Conservation (phyloP, 2,329 filamentous ascomycete species). For the Alternaria tenuissima region DNA sequence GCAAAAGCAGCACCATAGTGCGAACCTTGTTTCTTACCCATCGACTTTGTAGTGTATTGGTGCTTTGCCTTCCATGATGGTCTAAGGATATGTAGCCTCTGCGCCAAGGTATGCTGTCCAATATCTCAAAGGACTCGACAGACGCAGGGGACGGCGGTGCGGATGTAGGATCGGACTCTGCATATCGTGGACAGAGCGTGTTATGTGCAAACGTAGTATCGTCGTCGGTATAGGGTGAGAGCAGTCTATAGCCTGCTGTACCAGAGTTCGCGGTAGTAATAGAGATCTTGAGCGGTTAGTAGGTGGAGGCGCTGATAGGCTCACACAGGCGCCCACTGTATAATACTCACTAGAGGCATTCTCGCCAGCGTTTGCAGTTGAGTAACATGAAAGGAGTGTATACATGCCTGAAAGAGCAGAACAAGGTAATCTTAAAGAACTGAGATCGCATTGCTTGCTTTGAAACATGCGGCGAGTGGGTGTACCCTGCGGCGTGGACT, state of each 20-base stretch:
- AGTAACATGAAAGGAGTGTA: conserved; percentile 2
- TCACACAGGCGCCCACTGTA: conserved; percentile 24
- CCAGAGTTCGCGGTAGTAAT: conserved; percentile 25
- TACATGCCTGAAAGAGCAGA: conserved; percentile 15
- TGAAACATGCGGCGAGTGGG: conserved; percentile 38
- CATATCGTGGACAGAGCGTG: conserved; percentile 44
- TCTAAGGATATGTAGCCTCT: conserved; percentile 34
- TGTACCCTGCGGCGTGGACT: conserved; percentile 28
- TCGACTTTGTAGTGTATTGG: conserved; percentile 16
- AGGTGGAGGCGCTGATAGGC: conserved; percentile 24
- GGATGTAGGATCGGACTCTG: conserved; percentile 40
- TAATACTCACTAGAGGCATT: conserved; percentile 39
- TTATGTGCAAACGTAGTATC: conserved; percentile 32
- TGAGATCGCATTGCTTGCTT: conserved; percentile 25
- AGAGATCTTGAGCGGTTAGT: conserved; percentile 33
- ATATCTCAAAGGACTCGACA: conserved; percentile 46
- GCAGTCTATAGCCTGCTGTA: conserved; percentile 32
- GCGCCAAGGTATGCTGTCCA: conserved; percentile 45
- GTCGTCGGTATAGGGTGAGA: conserved; percentile 42
- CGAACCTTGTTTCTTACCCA: conserved; percentile 33
- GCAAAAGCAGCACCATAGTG: conserved; percentile 27
- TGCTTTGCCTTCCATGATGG: not conserved
- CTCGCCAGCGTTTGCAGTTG: conserved; percentile 14
- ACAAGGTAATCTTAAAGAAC: conserved; percentile 22
- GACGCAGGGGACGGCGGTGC: conserved; percentile 48